Conservation (phyloP, 257 asterid genomes). For the Thymus quinquecostatus region DNA sequence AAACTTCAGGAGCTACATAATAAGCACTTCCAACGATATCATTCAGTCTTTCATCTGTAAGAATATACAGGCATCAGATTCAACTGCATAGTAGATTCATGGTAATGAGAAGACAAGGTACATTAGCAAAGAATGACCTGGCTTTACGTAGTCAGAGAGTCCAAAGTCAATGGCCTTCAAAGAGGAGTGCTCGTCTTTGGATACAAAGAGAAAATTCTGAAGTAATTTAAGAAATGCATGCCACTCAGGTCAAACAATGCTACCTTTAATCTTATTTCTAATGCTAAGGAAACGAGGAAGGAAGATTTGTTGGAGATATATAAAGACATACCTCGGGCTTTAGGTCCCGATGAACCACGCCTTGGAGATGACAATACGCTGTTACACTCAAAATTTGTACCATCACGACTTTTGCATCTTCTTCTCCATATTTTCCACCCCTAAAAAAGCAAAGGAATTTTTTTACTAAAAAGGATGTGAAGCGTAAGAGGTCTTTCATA, state of each 20-base stretch:
- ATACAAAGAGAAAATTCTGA: constrained; percentile 70
- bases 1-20: constrained; percentile 83
- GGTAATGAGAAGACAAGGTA: constrained; percentile 19
- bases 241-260: constrained; percentile 11
- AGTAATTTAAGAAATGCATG: constrained; percentile 17
- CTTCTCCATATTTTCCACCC: constrained; percentile 72
- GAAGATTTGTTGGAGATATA: background rate
- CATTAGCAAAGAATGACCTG: constrained; percentile 48
- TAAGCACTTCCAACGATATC: constrained; percentile 87
- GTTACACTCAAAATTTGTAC: constrained; percentile 58
- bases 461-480: constrained; percentile 7
- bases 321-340: constrained; percentile 61
- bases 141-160: constrained; percentile 78
- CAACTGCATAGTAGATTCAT: background rate
- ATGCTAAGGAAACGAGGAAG: background rate
- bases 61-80: constrained; percentile 29
- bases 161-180: constrained; percentile 85
- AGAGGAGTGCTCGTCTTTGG: constrained; percentile 60
- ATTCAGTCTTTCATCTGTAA: constrained; percentile 69
- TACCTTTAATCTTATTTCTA: background rate
- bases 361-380: constrained; percentile 74
- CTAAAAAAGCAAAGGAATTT: constrained; percentile 35
- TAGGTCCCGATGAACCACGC: constrained; percentile 77
- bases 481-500: background rate
- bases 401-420: constrained; percentile 65